Evolutionary conservation across 2,329 filamentous ascomycete genomes (phyloP).

Genomic region (Endoconidiophora polonica): DNA sequence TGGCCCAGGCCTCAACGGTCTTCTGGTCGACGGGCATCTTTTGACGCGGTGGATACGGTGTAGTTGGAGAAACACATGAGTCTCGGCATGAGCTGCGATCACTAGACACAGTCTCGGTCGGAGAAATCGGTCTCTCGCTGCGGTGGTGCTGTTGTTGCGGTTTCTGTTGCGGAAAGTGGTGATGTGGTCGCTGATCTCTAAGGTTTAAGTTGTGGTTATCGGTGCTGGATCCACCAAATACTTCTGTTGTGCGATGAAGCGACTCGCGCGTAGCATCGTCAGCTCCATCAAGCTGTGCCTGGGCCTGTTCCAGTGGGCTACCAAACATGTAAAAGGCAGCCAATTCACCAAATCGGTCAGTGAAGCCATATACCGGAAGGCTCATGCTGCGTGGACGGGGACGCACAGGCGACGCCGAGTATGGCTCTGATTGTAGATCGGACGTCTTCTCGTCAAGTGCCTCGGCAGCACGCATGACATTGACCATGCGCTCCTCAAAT

Average conservation of each 20-base stretch:
- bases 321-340: conserved; percentile 34
- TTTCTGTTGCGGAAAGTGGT: too few species aligned
- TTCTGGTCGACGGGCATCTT: conserved; percentile 1
- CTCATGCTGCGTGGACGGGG: conserved; percentile 32
- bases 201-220: background rate
- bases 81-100: conserved; percentile 12
- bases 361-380: conserved; percentile 29
- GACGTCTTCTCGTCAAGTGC: conserved; percentile 39
- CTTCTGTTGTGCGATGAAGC: conserved; percentile 6
- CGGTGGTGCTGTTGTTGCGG: background rate
- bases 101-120: conserved; percentile 14
- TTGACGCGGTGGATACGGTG: conserved; percentile 9
- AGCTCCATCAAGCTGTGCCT: background rate
- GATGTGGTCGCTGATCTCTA: too few species aligned
- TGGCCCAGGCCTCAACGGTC: conserved; percentile 7
- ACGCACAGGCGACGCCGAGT: conserved; percentile 23
- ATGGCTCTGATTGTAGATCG: conserved; percentile 33
- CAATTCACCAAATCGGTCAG: conserved; percentile 27
- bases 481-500: conserved; percentile 31
- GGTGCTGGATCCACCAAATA: conserved; percentile 3
- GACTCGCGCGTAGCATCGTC: conserved; percentile 6
- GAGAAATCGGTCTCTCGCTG: conserved; percentile 10
- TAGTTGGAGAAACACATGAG: conserved; percentile 12
- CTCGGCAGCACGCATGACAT: conserved; percentile 43
- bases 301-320: conserved; percentile 14